phyloP scores from a whole-genome alignment of 139 green algal species.

The Auxenochlorella protothecoides region DNA sequence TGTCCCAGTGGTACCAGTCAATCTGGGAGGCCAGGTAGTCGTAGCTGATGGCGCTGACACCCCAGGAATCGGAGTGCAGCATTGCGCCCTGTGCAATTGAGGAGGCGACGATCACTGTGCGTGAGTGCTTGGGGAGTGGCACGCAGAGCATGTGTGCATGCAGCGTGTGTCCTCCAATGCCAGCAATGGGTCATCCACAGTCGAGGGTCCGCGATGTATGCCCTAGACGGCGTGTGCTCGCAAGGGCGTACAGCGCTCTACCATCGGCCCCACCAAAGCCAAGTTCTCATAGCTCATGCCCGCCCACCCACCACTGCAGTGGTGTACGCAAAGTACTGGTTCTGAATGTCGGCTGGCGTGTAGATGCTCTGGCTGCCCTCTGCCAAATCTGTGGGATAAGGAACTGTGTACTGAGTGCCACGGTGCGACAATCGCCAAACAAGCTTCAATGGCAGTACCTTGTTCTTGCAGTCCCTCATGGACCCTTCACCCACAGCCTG shows the following conservation, averaged over 20 bases:
- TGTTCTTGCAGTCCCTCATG: no score
- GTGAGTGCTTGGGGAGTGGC: no score
- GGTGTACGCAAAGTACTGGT: conserved; percentile 57
- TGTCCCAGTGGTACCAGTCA: conserved; percentile 25
- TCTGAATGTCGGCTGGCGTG: conserved; percentile 41
- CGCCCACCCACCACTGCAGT: conserved; percentile 21
- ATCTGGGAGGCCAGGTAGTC: conserved; percentile 41
- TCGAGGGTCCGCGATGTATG: no score
- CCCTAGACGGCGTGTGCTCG: no score
- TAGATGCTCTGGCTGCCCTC: conserved; percentile 19
- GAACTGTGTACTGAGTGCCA: no score
- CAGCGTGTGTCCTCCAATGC: background rate
- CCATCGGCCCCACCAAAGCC: no score
- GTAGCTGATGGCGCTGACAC: conserved; percentile 51
- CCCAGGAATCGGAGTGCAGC: conserved; percentile 83
- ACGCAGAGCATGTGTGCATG: background rate
- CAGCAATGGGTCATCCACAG: no score
- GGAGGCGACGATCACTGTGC: no score
- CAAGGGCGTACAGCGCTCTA: no score
- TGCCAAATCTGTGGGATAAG: conserved; percentile 16
- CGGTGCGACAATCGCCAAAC: no score
- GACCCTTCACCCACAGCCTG: background rate
- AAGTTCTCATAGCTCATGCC: no score
- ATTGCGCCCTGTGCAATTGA: conserved; percentile 35
- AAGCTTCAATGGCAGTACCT: no score